Evolutionary conservation across 2,329 filamentous ascomycete species (phyloP).

Genomic region (Helminthosporium solani): DNA sequence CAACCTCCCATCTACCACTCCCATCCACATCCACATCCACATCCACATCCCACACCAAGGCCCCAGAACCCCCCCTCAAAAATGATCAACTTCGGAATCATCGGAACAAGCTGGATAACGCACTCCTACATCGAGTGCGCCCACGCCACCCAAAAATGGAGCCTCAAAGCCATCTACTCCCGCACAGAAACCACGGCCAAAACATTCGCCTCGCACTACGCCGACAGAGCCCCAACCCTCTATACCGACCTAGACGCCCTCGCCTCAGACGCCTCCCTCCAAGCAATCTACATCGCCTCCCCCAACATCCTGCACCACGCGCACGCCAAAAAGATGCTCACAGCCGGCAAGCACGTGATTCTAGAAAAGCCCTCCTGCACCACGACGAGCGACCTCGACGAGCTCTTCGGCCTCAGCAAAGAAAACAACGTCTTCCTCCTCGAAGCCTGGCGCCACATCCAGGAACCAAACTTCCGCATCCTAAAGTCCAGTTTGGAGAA

Average conservation of each 20-base stretch:
- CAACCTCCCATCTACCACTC: not conserved
- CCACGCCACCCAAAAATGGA: conserved; percentile 47
- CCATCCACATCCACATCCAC: not conserved
- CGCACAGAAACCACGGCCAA: conserved; percentile 46
- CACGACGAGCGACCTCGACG: conserved; percentile 45
- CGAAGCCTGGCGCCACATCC: conserved; percentile 53
- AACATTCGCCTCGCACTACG: conserved; percentile 47
- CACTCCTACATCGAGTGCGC: conserved; percentile 49
- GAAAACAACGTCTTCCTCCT: conserved; percentile 47
- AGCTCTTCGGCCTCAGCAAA: conserved; percentile 46
- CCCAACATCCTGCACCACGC: conserved; percentile 51
- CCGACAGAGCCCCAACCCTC: conserved; percentile 25
- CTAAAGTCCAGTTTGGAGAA: conserved; percentile 41
- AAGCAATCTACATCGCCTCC: conserved; percentile 52
- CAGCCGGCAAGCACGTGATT: conserved; percentile 50
- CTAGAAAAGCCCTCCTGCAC: conserved; percentile 53
- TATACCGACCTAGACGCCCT: conserved; percentile 46
- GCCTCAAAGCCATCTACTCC: conserved; percentile 50
- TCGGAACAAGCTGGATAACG: conserved; percentile 54
- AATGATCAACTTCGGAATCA: conserved; percentile 48
- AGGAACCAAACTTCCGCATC: conserved; percentile 52
- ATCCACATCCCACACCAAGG: no score
- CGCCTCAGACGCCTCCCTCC: conserved; percentile 40
- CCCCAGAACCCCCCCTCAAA: conserved; percentile 6
- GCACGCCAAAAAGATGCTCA: conserved; percentile 47